Percentiles rank a stretch among this genome's conserved stretches.
Evolutionary conservation across 2,329 filamentous ascomycete genomes (phyloP).

Genomic region (Neopestalotiopsis sp.): DNA sequence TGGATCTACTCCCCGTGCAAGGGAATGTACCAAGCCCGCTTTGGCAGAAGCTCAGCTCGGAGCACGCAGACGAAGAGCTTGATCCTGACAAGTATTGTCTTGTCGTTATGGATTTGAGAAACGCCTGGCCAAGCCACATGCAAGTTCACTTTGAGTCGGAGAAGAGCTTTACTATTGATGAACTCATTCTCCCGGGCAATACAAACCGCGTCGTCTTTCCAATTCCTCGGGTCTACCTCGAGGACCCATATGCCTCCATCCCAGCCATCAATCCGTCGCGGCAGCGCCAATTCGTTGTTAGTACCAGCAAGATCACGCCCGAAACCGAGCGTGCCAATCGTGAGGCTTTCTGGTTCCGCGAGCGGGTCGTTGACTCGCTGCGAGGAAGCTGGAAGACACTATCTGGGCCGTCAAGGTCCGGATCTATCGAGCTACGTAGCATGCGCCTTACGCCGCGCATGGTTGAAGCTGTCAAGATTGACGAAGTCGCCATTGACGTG

Average conservation of each 20-base stretch:
- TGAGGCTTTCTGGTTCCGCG: conserved; percentile 91
- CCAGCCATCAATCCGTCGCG: conserved; percentile 80
- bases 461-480: conserved; percentile 82
- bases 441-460: conserved; percentile 78
- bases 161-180: conserved; percentile 55
- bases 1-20: conserved; percentile 79
- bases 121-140: conserved; percentile 86
- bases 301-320: conserved; percentile 76
- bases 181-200: conserved; percentile 68
- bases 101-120: conserved; percentile 82
- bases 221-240: conserved; percentile 75
- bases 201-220: conserved; percentile 79
- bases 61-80: conserved; percentile 38
- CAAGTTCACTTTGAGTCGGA: conserved; percentile 66
- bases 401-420: conserved; percentile 58
- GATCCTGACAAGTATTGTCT: conserved; percentile 74
- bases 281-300: conserved; percentile 93
- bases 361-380: conserved; percentile 76
- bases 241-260: conserved; percentile 78
- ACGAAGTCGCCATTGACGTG: conserved; percentile 76
- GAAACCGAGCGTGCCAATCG: conserved; percentile 79
- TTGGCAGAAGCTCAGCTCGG: conserved; percentile 56
- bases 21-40: conserved; percentile 66
- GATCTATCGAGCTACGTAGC: conserved; percentile 77
- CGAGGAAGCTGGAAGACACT: conserved; percentile 73